Evolutionary conservation across 208 protist genomes (phyloP).

Genomic region (Crithidia sp.): DNA sequence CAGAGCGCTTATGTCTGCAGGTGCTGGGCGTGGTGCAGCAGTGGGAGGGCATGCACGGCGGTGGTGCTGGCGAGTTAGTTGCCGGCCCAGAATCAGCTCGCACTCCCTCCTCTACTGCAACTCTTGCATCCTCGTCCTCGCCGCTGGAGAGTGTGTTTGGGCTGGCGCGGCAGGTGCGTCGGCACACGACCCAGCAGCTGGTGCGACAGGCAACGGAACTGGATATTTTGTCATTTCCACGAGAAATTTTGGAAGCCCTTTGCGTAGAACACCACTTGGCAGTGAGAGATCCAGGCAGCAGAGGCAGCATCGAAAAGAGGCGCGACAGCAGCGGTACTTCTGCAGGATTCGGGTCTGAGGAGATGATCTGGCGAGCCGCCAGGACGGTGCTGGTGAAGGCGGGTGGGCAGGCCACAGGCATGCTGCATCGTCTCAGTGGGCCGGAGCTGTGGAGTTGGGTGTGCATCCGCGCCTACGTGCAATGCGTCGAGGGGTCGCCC

Average conservation of each 20-base stretch:
- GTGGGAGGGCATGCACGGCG: background rate
- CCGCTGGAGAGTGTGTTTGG: background rate
- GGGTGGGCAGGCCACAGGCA: background rate
- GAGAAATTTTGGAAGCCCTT: conserved; percentile 7
- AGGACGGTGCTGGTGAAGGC: background rate
- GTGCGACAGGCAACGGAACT: background rate
- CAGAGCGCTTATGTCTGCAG: conserved; percentile 28
- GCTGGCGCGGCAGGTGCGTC: conserved; percentile 3
- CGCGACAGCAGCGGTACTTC: too few species aligned
- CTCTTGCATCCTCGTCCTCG: background rate
- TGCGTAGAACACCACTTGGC: conserved; percentile 18
- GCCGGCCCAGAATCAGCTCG: too few species aligned
- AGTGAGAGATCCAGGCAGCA: too few species aligned
- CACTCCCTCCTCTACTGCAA: too few species aligned
- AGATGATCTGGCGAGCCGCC: conserved; percentile 11
- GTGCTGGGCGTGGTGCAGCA: conserved; percentile 19
- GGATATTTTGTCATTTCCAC: background rate
- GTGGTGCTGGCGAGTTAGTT: too few species aligned
- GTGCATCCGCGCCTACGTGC: conserved; percentile 28
- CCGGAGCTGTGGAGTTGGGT: conserved; percentile 30
- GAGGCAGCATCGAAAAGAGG: too few species aligned
- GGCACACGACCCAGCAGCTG: conserved; percentile 14
- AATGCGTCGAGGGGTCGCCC: background rate
- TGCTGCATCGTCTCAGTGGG: conserved; percentile 1
- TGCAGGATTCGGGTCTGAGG: too few species aligned